Evolutionary conservation across 768 basidiomycete genomes (phyloP).

Genomic region (Termitomyces sp.): DNA sequence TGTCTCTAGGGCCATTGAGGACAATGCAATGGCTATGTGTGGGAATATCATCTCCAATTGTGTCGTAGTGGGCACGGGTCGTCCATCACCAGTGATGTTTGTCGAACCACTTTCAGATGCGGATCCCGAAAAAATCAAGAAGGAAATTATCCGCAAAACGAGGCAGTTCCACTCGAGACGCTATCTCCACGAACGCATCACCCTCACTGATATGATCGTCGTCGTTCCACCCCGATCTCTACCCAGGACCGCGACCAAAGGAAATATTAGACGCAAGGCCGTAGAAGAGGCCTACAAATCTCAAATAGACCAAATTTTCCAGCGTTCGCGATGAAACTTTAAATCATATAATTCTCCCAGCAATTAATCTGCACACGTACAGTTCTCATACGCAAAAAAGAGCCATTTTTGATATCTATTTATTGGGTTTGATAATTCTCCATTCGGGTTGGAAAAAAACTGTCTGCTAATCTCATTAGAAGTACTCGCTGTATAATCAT

Average conservation of each 20-base stretch:
- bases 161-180: slow-evolving; percentile 68
- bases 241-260: slow-evolving; percentile 76
- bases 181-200: slow-evolving; percentile 78
- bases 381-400: neutral
- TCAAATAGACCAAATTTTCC: slow-evolving; percentile 56
- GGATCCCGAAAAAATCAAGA: slow-evolving; percentile 55
- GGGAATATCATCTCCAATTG: slow-evolving; percentile 63
- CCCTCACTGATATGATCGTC: slow-evolving; percentile 56
- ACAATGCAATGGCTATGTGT: slow-evolving; percentile 66
- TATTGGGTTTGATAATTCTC: neutral
- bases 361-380: neutral
- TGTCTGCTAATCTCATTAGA: neutral
- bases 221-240: slow-evolving; percentile 62
- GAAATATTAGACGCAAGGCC: slow-evolving; percentile 72
- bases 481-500: slow-evolving; percentile 3
- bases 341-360: neutral
- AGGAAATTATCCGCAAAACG: slow-evolving; percentile 68
- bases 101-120: slow-evolving; percentile 55
- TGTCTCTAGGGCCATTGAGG: slow-evolving; percentile 59
- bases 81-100: slow-evolving; percentile 73
- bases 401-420: neutral
- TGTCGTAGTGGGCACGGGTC: slow-evolving; percentile 71
- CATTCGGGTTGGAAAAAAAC: neutral
- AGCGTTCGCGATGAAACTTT: slow-evolving; percentile 4
- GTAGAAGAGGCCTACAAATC: slow-evolving; percentile 62